phyloP scores from a whole-genome alignment of 371 early-diverging fungal genomes.

The Saksenaea vasiformis region DNA sequence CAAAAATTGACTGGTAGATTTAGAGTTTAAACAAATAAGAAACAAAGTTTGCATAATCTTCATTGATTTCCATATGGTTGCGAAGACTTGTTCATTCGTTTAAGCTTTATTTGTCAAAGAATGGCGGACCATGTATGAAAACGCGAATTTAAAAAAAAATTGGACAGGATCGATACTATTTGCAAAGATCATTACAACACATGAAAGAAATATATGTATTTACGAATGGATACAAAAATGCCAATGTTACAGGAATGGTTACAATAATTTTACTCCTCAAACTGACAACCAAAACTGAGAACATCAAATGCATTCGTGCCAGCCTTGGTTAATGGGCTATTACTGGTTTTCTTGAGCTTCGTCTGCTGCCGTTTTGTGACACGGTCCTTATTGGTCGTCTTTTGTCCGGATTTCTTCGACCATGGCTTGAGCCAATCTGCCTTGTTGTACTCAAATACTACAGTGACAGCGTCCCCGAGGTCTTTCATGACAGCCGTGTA shows the following conservation, averaged over 20 bases:
- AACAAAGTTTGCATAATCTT: conserved; percentile 2
- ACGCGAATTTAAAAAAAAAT: too few relatives aligned
- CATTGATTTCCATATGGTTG: neutral
- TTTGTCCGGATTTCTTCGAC: conserved; percentile 21
- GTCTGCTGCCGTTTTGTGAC: conserved; percentile 1
- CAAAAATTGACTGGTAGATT: conserved; percentile 44
- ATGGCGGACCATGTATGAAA: too few relatives aligned
- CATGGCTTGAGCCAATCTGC: conserved; percentile 12
- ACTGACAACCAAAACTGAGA: conserved; percentile 40
- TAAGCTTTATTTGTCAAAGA: too few relatives aligned
- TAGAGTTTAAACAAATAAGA: neutral
- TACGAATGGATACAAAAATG: too few relatives aligned
- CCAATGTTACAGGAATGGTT: too few relatives aligned
- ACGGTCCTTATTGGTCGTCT: neutral
- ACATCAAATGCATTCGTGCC: conserved; percentile 34
- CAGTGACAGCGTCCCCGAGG: conserved; percentile 12
- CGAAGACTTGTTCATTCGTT: too few relatives aligned
- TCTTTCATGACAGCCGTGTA: conserved; percentile 21
- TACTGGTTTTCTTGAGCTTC: conserved; percentile 14
- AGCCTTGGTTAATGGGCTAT: conserved; percentile 7
- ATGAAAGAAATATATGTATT: too few relatives aligned
- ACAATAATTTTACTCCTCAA: conserved; percentile 32
- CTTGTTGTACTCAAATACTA: conserved; percentile 31
- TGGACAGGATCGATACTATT: too few relatives aligned
- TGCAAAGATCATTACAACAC: too few relatives aligned